phyloP scores from a whole-genome alignment of 768 basidiomycete species.

The Holtermanniella nyarrowii region DNA sequence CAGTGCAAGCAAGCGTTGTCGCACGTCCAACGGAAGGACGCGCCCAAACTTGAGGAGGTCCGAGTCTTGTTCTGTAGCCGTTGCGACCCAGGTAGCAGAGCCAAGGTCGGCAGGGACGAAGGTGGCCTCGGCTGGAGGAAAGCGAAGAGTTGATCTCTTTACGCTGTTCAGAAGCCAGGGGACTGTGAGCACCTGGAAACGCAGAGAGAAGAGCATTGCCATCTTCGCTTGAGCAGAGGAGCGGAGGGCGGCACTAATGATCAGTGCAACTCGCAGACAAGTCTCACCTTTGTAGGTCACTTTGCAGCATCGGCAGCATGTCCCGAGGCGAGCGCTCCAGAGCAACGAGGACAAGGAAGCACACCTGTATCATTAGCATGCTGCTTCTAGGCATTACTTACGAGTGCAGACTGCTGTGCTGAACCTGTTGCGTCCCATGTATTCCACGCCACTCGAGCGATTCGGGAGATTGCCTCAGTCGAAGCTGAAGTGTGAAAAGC shows the following conservation, averaged over 20 bases:
- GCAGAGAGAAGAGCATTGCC: constrained; percentile 17
- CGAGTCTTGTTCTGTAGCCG: constrained; percentile 25
- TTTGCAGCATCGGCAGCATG: constrained; percentile 8
- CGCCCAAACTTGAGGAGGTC: constrained; percentile 24
- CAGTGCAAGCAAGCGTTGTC: constrained; percentile 28
- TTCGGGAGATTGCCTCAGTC: too few relatives aligned
- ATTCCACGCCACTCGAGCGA: too few relatives aligned
- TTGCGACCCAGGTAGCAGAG: constrained; percentile 17
- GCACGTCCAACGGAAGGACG: constrained; percentile 20
- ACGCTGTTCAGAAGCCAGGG: constrained; percentile 10
- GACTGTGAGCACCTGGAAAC: constrained; percentile 20
- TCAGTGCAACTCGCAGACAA: neutral
- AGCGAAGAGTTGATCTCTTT: constrained; percentile 2
- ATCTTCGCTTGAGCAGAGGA: constrained; percentile 16
- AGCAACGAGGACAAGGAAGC: too few relatives aligned
- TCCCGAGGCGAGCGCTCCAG: too few relatives aligned
- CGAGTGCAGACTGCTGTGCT: too few relatives aligned
- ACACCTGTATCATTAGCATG: too few relatives aligned
- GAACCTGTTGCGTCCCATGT: too few relatives aligned
- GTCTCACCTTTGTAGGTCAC: constrained; percentile 10
- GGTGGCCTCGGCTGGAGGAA: constrained; percentile 14
- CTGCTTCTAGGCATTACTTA: too few relatives aligned
- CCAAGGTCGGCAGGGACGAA: constrained; percentile 31
- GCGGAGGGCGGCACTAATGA: neutral
- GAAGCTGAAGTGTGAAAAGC: too few relatives aligned